Base-by-base conservation (phyloP, 805 yeast genomes). In the Candida berthetii region DNA sequence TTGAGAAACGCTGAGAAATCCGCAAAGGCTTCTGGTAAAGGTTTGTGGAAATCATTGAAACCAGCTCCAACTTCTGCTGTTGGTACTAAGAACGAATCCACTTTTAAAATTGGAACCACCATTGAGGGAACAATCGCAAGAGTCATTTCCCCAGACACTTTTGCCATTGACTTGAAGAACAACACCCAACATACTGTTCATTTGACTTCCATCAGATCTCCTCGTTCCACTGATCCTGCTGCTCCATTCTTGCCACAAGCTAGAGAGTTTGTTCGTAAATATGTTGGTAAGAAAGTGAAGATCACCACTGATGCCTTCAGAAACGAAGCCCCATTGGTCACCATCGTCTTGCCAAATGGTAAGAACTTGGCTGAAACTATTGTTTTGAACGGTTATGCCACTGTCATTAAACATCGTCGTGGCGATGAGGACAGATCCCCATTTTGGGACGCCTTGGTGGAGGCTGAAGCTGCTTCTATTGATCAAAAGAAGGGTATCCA, bases 391-490 rank as follows among this genome's bases (percentile, higher is more conserved):
- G 96, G 96, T 7, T 78, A 67, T 60, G 95, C 90, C 14, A 65
- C 82, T n/a, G 95, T 86, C 19, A 71, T 85, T 43, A 78, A 78
- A 57, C 95, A 85, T 63, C 79, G 82, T 56, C 81, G 81, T 61
- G 86, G 82, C 44, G 85, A 82, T 36, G 64, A 71, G 11, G 86
- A 80, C 53, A 72, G 86, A 50, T 79, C 93, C 2, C 72, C 79
- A 27, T 74, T 78, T 50, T 86, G 95, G 91, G 96, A 87, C 55
- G 71, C 71, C 38, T 69, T 87, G 42, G 62, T 84, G 36, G 95
- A 85, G 55, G 68, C 79, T 38, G 95, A 88, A 58, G 67, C 71
- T 34, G 68, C 67, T 34, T 83, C 90, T 14, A 68, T 65, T 44
- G 73, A 70, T 42, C 62, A 63, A 19, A 76, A 80, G 49, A 66